Evolutionary conservation across 2,329 filamentous ascomycete species (phyloP).

Genomic region (Trichoderma citrinoviride): DNA sequence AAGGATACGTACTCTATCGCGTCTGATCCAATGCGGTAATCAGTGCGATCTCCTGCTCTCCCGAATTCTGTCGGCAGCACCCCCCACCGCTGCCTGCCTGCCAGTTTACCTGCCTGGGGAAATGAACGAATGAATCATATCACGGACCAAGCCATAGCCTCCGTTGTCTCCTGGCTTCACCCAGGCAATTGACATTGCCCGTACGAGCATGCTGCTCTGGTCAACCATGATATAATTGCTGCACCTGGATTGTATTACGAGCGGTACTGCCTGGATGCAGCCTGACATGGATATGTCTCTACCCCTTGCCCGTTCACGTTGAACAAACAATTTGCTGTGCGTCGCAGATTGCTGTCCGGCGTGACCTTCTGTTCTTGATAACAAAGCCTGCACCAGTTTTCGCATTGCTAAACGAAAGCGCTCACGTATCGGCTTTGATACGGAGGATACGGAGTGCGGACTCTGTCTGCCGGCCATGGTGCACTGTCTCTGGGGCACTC

Average conservation of each 20-base stretch:
- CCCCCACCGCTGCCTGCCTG: not conserved
- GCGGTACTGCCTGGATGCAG: not conserved
- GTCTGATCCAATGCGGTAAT: conserved; percentile 23
- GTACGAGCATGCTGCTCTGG: not conserved
- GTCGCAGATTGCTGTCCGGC: not conserved
- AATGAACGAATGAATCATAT: not conserved
- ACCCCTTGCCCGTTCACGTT: not conserved
- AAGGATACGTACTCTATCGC: conserved; percentile 3
- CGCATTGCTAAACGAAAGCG: too few relatives aligned
- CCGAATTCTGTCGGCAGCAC: not conserved
- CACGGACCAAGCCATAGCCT: not conserved
- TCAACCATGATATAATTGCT: not conserved
- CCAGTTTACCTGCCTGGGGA: not conserved
- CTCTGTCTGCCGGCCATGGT: not conserved
- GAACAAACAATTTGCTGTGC: not conserved
- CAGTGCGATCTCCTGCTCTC: conserved; percentile 17
- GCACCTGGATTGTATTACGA: not conserved
- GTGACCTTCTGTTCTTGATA: not conserved
- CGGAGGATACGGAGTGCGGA: too few relatives aligned
- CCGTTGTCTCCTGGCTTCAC: not conserved
- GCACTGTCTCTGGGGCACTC: not conserved
- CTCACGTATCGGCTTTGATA: not conserved
- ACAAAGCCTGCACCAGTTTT: not conserved
- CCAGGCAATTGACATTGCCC: not conserved
- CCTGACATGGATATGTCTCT: not conserved